A percentile compares a stretch with the other conserved stretches of the same genome.
phyloP scores from a whole-genome alignment of 176 grass and related monocot species.

The Juncus inflexus region DNA sequence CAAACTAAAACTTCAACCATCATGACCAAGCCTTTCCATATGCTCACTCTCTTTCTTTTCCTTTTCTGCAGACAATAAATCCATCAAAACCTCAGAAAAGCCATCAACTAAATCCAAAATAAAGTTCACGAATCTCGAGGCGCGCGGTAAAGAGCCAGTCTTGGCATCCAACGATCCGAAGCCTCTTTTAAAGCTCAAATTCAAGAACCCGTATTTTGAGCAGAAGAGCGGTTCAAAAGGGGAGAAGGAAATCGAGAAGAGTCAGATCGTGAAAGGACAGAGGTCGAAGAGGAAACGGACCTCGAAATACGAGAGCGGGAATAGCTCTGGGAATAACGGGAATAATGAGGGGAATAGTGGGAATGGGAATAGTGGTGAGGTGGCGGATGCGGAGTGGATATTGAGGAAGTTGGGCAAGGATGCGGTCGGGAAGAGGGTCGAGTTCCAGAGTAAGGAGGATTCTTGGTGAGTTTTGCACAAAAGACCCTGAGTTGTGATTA shows the following conservation, averaged over 20 bases:
- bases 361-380: constrained; percentile 41
- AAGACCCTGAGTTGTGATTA: too few relatives aligned
- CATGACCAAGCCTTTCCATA: too few relatives aligned
- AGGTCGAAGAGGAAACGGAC: constrained; percentile 96
- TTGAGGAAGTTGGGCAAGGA: constrained; percentile 76
- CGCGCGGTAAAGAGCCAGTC: constrained; percentile 30
- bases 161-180: constrained; percentile 53
- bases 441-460: constrained; percentile 51
- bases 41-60: not conserved
- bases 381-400: constrained; percentile 85
- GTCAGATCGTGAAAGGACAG: constrained; percentile 77
- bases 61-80: constrained; percentile 40
- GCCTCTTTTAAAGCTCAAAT: constrained; percentile 89
- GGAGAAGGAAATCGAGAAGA: constrained; percentile 57
- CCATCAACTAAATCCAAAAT: constrained; percentile 47
- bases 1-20: too few relatives aligned
- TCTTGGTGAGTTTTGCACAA: constrained; percentile 47
- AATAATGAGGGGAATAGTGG: constrained; percentile 28
- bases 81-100: constrained; percentile 29
- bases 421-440: constrained; percentile 86
- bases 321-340: constrained; percentile 17
- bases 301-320: constrained; percentile 50
- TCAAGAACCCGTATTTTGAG: constrained; percentile 91
- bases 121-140: constrained; percentile 35
- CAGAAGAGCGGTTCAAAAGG: constrained; percentile 43